Conservation (phyloP, 345 rosid genomes). For the Moringa oleifera region DNA sequence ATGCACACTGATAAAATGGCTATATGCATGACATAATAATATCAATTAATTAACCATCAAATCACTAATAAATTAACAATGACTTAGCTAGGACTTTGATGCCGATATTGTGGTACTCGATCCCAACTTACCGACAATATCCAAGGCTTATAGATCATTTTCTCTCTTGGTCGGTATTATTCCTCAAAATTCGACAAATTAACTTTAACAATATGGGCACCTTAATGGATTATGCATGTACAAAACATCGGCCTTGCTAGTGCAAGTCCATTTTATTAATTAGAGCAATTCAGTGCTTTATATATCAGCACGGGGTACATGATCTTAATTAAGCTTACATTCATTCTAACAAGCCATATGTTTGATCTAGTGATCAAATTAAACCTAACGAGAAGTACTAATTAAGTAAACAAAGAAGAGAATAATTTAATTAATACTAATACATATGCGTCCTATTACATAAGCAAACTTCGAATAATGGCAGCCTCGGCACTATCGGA, state of each 20-base stretch:
- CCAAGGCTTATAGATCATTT: conserved; percentile 10
- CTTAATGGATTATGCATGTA: background rate
- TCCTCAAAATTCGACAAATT: background rate
- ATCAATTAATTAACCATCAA: conserved; percentile 11
- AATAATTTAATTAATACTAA: background rate
- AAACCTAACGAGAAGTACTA: background rate
- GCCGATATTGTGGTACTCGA: conserved; percentile 29
- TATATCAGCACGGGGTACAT: background rate
- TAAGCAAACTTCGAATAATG: conserved; percentile 85
- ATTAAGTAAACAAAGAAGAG: background rate
- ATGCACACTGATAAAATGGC: background rate
- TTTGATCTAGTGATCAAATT: too few species aligned
- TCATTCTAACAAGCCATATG: too few species aligned
- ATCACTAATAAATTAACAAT: conserved; percentile 19
- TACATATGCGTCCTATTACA: conserved; percentile 21
- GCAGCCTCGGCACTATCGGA: conserved; percentile 87
- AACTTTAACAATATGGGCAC: too few species aligned
- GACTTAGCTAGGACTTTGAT: conserved; percentile 9
- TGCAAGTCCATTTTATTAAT: conserved; percentile 33
- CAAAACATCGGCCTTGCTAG: conserved; percentile 24
- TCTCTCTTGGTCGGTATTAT: background rate
- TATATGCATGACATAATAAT: too few species aligned
- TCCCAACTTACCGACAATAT: conserved; percentile 37
- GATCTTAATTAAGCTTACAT: too few species aligned
- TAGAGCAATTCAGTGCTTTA: background rate